Evolutionary conservation across 2,329 filamentous ascomycete species (phyloP), one percentile per base, ranked within the genome.

Genomic region (Colletotrichum noveboracense): DNA sequence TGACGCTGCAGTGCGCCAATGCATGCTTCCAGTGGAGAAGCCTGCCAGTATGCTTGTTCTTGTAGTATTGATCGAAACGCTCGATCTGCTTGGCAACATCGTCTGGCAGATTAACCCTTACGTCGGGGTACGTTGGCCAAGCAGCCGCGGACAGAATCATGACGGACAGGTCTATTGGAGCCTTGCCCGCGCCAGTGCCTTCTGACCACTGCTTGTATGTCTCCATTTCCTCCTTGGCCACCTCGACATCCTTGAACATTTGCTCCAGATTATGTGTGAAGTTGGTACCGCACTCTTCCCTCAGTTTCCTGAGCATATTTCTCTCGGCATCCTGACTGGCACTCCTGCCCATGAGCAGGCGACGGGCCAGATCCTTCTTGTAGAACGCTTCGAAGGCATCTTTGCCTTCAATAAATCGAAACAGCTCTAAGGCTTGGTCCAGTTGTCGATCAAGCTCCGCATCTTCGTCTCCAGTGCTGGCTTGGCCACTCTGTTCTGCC

Each of bases 301-400:
- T 96, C 32, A 99, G 89, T 79, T 97, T 95, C 30, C 94, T 90
- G 64, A 99, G 90, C 97, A 99, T 99, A 85, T 94, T 98, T 77
- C 96, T 92, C 86, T 99, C 97, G 0, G 97, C 96, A 84, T 99
- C 97, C 71, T 96, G 94, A 81, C 95, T 98, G 26, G 96, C 96
- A 82, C 96, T 98, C 78, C 96, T 92, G 52, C 94, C 94, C 95
- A 98, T 96, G 71, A 99, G 89, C 56, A 99, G 87, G 62, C 97
- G 91, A 18, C 96, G 91, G 1, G 97, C 96, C 66, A 99, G 90
- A 81, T 98, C 97, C 81, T 97, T 98, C 88, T 99, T 99, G 90
- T 99, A 99, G 83, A 99, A 99, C 2, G 97, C 96, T 83, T 99
- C 97, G 78, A 99, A 99, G 0, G 98, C 95, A 71, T 97, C 96